Base-by-base conservation (phyloP, 1,284 basidiomycete genomes). In the Sanghuangporus weigelae region DNA sequence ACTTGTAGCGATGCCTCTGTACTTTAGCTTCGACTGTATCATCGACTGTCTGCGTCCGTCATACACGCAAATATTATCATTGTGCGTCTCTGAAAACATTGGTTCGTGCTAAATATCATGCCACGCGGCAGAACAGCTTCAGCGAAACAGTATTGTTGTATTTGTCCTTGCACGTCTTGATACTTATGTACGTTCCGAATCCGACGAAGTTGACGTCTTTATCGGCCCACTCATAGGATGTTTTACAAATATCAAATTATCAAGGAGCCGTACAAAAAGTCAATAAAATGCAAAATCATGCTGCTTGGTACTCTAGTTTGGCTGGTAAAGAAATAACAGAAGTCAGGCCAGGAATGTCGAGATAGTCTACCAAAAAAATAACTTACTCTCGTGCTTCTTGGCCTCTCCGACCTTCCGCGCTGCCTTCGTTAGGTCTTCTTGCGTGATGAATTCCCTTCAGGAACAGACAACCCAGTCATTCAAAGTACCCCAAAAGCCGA, bases 361-460 rank as follows among this genome's bases (percentile, higher is more conserved):
- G 50, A 61, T 51, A 8, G 44, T 48, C 60, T 53, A 56, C 4
- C 56, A 56, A 44, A 44, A 10, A 50, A 11, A 19, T 11, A 12
- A 80, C 87, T 79, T 73, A 89, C 92, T 92, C 78, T 96, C 94
- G 72, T 96, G 94, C 77, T 96, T 97, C 87, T 97, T 97, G 35
- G 93, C 90, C 69, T 98, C 96, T 58, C 90, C 89, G 44, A 99
- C 87, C 76, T 99, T 99, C 68, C 97, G 83, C 16, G 93, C 95
- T n/a, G 97, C 97, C 81, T 98, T 99, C 70, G 93, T 95, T 65
- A 98, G 82, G 77, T 99, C 96, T 71, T 98, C 97, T 76, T 98
- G 95, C 44, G 86, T 89, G 63, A 96, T 79, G 67, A 93, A 95
- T 71, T 96, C 95, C 65, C 95, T 92, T 70, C 11, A 67, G 69